Percentiles rank a stretch among this genome's conserved stretches.
Conservation (phyloP, 306 rosid genomes). For the Vicia sativa region DNA sequence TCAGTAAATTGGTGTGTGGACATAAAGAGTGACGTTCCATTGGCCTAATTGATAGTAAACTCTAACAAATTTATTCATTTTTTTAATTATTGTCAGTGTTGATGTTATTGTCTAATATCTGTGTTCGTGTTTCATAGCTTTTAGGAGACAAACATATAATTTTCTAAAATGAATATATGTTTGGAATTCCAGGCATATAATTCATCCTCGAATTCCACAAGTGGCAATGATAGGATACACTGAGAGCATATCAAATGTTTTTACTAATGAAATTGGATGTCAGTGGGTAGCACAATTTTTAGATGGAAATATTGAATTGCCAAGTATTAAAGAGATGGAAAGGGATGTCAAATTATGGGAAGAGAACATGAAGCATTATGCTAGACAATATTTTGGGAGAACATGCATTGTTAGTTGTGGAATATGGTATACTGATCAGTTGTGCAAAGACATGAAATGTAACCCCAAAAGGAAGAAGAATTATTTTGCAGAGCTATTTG, state of each 20-base stretch:
- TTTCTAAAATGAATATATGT: background rate
- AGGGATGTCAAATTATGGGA: conserved; percentile 48
- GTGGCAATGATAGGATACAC: conserved; percentile 51
- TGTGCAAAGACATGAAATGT: conserved; percentile 55
- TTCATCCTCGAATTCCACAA: conserved; percentile 47
- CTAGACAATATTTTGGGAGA: conserved; percentile 32
- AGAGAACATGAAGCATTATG: conserved; percentile 39
- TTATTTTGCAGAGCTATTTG: conserved; percentile 36
- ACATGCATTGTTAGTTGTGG: conserved; percentile 36
- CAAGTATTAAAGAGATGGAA: conserved; percentile 51
- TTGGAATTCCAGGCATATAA: background rate
- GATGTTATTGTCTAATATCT: too few relatives aligned
- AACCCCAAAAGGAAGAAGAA: conserved; percentile 51
- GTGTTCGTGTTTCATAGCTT: too few relatives aligned
- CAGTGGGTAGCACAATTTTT: conserved; percentile 51
- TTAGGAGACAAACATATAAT: too few relatives aligned
- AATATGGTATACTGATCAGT: conserved; percentile 52
- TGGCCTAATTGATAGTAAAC: too few relatives aligned
- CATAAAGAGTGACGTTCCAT: too few relatives aligned
- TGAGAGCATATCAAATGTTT: conserved; percentile 42
- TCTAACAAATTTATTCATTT: too few relatives aligned
- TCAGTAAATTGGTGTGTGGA: too few relatives aligned
- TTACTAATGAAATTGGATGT: conserved; percentile 39
- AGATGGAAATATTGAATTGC: conserved; percentile 27
- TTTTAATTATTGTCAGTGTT: too few relatives aligned